Base-by-base conservation (phyloP, 371 early-diverging fungal genomes). In the Mortierella sp. region DNA sequence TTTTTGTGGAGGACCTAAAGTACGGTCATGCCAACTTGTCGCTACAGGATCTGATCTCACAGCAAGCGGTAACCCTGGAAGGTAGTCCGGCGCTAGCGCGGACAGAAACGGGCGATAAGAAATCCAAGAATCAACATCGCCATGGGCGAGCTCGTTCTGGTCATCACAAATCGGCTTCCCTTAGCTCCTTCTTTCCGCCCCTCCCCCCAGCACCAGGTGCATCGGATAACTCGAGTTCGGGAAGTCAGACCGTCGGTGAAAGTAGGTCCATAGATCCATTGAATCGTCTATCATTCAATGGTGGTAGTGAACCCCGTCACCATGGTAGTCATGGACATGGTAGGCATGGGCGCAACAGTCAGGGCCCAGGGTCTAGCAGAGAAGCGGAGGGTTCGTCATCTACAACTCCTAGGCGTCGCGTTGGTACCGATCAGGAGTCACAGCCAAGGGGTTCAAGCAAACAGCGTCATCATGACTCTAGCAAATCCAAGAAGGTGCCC, bases 131-230 rank as follows among this genome's bases (percentile, higher is more conserved):
- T 16, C 13, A 63, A 53, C 54, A 57, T 47, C 71, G 65, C 5
- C 61, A 59, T 26, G 65, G 65, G 41, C 50, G 59, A 10, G 27
- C 45, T 7, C 56, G 61, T 14, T 64, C 71, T 9, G 71, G 71
- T 0, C 71, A 71, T 23, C 60, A 64, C 61, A 71, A 71, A 47
- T 64, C 71, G 13, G 50, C 71, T 7, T 71, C 71, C 12, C 38
- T 71, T 10, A 38, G 71, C 7, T 71, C 71, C 9, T 71, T 71
- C 43, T 64, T 71, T 46, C 50, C 61, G 19, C 65, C 71, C 8
- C 9, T 58, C 30, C 54, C 59, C 24, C 45, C 64, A 3, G 38
- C 52, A 10, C 34, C 59, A 0, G 46, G 39, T 16, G 34, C 50
- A 14, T 39, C 48, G 24, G 58, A 62, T 3, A 54, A 28, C 30